Conservation (phyloP, 1,284 basidiomycete species). For the Ustilago vetiveriae region DNA sequence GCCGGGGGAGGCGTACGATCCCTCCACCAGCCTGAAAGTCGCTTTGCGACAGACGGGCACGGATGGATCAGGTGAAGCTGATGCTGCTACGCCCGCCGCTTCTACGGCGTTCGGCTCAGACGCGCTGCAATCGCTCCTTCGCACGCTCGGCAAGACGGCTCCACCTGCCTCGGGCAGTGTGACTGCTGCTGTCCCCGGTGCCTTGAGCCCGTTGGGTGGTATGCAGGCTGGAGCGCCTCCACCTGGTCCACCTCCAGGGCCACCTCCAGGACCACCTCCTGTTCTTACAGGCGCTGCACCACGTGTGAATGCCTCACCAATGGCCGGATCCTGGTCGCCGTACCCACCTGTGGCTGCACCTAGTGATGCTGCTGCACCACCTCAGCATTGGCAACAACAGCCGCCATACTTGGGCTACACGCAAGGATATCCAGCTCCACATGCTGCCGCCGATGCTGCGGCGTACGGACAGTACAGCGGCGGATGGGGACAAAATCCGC, state of each 20-base stretch:
- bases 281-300: background rate
- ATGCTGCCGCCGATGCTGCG: slow-evolving; percentile 1
- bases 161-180: slow-evolving; percentile 1
- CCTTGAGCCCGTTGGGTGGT: slow-evolving; percentile 7
- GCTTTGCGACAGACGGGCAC: slow-evolving; percentile 3
- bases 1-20: slow-evolving; percentile 19
- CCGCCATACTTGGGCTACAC: slow-evolving; percentile 5
- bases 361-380: background rate
- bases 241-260: slow-evolving; percentile 33
- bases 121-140: slow-evolving; percentile 37
- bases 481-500: slow-evolving; percentile 8
- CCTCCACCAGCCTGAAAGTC: slow-evolving; percentile 17
- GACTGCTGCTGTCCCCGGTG: slow-evolving; percentile 1
- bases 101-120: slow-evolving; percentile 22
- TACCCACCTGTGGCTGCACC: slow-evolving; percentile 2
- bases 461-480: slow-evolving; percentile 1
- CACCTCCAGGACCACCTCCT: slow-evolving; percentile 33
- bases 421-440: slow-evolving; percentile 4
- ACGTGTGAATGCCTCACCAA: slow-evolving; percentile 2
- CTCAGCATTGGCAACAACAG: slow-evolving; percentile 17
- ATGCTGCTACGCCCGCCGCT: background rate
- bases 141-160: slow-evolving; percentile 33
- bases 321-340: slow-evolving; percentile 25
- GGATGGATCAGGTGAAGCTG: background rate
- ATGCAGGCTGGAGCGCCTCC: slow-evolving; percentile 15